These are phyloP conservation scores for Fomitopsis serialis DNA, from an alignment of 768 basidiomycete species.

Conservation along the genomic window DNA sequence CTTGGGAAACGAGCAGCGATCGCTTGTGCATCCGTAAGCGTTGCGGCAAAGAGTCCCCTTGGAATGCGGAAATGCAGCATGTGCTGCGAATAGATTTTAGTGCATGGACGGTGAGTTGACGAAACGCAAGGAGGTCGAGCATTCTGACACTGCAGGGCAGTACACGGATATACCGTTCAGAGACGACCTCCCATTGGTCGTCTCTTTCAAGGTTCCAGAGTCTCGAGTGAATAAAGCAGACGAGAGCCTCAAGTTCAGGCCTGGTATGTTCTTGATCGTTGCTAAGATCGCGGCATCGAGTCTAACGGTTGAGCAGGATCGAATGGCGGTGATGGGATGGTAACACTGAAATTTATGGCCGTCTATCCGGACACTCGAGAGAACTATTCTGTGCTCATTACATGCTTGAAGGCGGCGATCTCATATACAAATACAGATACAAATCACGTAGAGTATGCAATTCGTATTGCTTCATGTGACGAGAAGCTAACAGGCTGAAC, in stretches of 20 bases:
- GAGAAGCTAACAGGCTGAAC: not conserved
- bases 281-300: no score
- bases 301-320: slow-evolving; percentile 1
- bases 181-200: no score
- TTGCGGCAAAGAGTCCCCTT: not conserved
- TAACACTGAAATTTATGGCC: slow-evolving; percentile 7
- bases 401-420: not conserved
- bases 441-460: not conserved
- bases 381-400: slow-evolving; percentile 4
- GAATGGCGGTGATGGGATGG: not conserved
- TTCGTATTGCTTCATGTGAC: not conserved
- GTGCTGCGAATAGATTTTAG: not conserved
- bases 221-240: no score
- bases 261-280: no score
- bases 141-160: no score
- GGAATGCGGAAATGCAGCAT: not conserved
- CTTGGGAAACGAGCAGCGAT: not conserved
- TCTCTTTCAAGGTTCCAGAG: no score
- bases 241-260: no score
- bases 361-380: slow-evolving; percentile 4
- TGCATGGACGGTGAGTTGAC: not conserved
- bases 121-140: no score
- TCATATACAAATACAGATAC: not conserved
- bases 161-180: no score
- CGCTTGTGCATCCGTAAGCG: not conserved